Conservation (phyloP, 257 asterid genomes). For the Nicotiana obtusifolia region DNA sequence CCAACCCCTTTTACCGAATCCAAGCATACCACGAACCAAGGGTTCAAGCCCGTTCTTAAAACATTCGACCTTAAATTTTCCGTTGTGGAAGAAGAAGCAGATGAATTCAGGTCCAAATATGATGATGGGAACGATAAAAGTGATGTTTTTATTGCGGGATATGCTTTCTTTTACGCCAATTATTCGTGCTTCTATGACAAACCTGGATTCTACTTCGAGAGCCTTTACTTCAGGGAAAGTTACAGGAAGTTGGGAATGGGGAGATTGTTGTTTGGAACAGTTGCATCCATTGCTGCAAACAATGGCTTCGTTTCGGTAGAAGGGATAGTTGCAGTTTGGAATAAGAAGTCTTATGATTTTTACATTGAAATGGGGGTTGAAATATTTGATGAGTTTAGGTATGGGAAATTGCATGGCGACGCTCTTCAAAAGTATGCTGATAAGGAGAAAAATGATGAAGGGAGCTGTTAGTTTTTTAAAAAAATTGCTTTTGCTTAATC, state of each 20-base stretch:
- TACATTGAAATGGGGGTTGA: slow-evolving; percentile 8
- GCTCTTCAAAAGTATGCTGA: slow-evolving; percentile 9
- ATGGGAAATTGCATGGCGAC: slow-evolving; percentile 6
- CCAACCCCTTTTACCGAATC: neutral
- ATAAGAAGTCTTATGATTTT: slow-evolving; percentile 7
- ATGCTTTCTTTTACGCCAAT: slow-evolving; percentile 3
- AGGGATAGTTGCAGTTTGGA: slow-evolving; percentile 8
- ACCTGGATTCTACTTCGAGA: neutral
- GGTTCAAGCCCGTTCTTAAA: slow-evolving; percentile 2
- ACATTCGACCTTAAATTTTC: slow-evolving; percentile 1
- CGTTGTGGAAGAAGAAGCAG: neutral
- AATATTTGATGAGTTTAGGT: slow-evolving; percentile 12
- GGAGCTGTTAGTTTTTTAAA: neutral
- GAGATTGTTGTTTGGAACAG: neutral
- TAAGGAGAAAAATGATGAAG: neutral
- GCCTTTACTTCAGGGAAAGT: slow-evolving; percentile 5
- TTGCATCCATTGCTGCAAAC: neutral
- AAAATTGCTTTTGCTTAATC: too few relatives aligned
- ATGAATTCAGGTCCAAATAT: neutral
- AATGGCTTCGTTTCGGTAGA: slow-evolving; percentile 1
- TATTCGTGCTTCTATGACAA: slow-evolving; percentile 2
- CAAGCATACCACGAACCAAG: neutral
- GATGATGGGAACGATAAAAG: neutral
- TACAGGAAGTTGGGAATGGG: slow-evolving; percentile 3
- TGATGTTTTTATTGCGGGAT: neutral